Conservation (phyloP, 78 protist genomes). For the Emiliania huxleyi region DNA sequence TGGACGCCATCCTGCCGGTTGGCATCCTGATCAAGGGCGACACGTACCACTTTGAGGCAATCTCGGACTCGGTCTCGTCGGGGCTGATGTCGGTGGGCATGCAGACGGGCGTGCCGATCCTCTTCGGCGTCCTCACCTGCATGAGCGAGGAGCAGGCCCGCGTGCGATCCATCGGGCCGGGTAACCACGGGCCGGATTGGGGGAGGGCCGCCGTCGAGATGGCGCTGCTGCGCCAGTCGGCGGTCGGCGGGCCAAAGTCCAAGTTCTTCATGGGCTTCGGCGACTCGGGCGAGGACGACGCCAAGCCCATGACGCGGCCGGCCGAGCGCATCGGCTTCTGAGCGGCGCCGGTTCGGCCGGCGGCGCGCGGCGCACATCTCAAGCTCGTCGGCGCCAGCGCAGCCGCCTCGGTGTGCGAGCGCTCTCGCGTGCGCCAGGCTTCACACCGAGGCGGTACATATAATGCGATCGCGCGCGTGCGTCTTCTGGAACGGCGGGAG, state of each 20-base stretch:
- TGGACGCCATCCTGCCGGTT: not conserved
- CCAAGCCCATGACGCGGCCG: not conserved
- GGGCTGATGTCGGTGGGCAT: conserved; percentile 47
- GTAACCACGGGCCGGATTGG: conserved; percentile 64
- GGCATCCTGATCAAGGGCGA: conserved; percentile 62
- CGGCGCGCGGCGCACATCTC: no score
- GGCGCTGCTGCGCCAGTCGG: conserved; percentile 30
- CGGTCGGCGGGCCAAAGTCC: not conserved
- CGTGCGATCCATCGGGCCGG: not conserved
- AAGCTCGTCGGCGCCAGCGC: no score
- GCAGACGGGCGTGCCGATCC: conserved; percentile 42
- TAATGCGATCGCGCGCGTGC: no score
- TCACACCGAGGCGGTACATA: no score
- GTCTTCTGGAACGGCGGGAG: no score
- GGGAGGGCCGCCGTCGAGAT: conserved; percentile 63
- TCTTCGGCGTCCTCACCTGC: conserved; percentile 61
- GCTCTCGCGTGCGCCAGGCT: no score
- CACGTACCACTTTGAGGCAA: conserved; percentile 70
- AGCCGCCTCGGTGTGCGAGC: no score
- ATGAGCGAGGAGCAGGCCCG: conserved; percentile 49
- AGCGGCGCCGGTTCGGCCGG: no score
- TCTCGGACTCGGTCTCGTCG: conserved; percentile 42
- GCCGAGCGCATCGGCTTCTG: not conserved
- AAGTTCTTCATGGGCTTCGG: not conserved
- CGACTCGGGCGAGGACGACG: not conserved